Base-by-base conservation (phyloP, 2,329 filamentous ascomycete species). In the Ophiostoma sp. region DNA sequence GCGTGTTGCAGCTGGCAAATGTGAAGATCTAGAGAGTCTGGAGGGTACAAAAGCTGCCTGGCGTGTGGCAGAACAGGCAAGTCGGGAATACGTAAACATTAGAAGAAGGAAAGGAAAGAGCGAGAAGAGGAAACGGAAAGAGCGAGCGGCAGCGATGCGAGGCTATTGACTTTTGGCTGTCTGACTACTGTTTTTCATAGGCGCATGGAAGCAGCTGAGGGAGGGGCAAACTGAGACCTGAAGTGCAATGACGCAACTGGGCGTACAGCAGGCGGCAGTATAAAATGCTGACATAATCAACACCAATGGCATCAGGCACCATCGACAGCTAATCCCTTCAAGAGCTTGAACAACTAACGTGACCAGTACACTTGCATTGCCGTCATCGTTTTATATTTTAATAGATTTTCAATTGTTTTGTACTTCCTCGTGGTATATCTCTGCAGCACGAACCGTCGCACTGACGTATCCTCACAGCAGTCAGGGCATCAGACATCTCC, bases 241-340 rank as follows among this genome's bases (percentile, higher is more conserved):
- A 44, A 54, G 23, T n/a, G 57, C 67, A 68, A 71, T 71, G 70
- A 71, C 70, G 70, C 70, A 71, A 71, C 70, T 60, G 41, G 68
- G 33, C 62, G 17, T 23, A 41, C 64, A 52, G 60, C 20, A 35
- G 57, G 57, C 31, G 33, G 60, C 35, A 65, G 62, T 65, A n/a
- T 39, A 39, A 23, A 8, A 17, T 62, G 31, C 31, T 35, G 31
- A 62, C 52, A 57, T 57, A 57, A 57, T 27, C 52, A 31, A 11
- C 8, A 13, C 7, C 23, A 23, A 23, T 1, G 15, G 52, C 23
- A 57, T 57, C 52, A 57, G n/a, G 20, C 20, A n/a, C 27, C 52
- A 27, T 57, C 44, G 7, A 48, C 44, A 48, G 15, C 13, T 17
- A 17, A 48, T 41, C 10, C 39, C 5, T 11, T 11, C 17, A 48